These are phyloP conservation scores for Backusella psychrophila DNA, from an alignment of 192 early-diverging fungal species.

Conservation along the genomic window DNA sequence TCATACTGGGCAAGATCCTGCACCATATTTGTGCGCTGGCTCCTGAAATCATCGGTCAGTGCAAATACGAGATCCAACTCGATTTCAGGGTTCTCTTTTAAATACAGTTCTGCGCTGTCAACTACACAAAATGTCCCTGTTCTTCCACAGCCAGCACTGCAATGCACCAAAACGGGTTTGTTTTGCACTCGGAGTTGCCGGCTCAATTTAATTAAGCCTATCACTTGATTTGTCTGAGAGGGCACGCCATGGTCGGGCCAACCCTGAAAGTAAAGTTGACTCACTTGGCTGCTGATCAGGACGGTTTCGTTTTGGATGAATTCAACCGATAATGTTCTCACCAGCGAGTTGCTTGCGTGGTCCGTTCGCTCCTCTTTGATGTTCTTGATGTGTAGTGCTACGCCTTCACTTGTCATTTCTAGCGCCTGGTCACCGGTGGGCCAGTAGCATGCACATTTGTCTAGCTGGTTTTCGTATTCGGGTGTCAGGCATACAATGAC, in stretches of 20 bases:
- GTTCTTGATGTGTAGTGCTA: background rate
- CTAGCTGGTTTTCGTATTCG: slow-evolving; percentile 64
- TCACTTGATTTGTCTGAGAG: slow-evolving; percentile 49
- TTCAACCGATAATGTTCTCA: background rate
- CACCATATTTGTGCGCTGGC: slow-evolving; percentile 79
- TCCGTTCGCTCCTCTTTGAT: background rate
- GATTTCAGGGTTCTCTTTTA: background rate
- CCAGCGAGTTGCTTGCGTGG: background rate
- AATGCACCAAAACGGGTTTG: slow-evolving; percentile 76
- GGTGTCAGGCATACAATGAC: slow-evolving; percentile 90
- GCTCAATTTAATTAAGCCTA: slow-evolving; percentile 42
- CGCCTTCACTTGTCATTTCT: background rate
- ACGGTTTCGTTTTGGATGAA: background rate
- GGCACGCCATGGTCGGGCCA: slow-evolving; percentile 87
- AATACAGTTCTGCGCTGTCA: background rate
- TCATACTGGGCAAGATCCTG: slow-evolving; percentile 74
- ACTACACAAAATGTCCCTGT: slow-evolving; percentile 83
- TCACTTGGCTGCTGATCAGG: slow-evolving; percentile 32
- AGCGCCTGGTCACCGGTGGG: slow-evolving; percentile 47
- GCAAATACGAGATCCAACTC: slow-evolving; percentile 63
- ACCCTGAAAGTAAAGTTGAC: slow-evolving; percentile 72
- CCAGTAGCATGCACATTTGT: slow-evolving; percentile 91
- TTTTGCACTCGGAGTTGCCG: slow-evolving; percentile 2
- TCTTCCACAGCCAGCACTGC: slow-evolving; percentile 84
- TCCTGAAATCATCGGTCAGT: slow-evolving; percentile 59